Base-by-base conservation (phyloP, 2,329 filamentous ascomycete genomes). In the Cordyceps farinosa region DNA sequence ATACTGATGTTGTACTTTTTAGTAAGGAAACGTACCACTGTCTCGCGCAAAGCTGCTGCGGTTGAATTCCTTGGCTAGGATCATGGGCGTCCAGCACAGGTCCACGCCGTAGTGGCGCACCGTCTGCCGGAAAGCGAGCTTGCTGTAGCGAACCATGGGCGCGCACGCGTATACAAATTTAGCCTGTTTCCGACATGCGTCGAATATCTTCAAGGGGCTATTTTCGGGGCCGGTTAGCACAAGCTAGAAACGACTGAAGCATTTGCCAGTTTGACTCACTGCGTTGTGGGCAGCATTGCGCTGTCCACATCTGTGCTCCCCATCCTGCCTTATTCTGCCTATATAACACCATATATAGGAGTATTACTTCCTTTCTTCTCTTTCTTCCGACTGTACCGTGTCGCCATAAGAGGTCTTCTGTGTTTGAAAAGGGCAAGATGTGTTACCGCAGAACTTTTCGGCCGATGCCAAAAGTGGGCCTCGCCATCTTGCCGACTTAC, bases 1-100 rank as follows among this genome's bases (percentile, higher is more conserved):
- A 38, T 5, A 36, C 15, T 3, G 36, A n/a, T 40, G 8, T 5
- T 27, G 13, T 15, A 9, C 22, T 22, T 11, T 3, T 42, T 36
- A 45, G 32, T 50, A 50, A n/a, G 32, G 44, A 6, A 38, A 70
- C 74, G 54, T 66, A 85, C 84, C 86, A 70, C 84, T 86, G 66
- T 87, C 83, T 62, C 87, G 79, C 56, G 87, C 87, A 67, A 84
- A 76, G 27, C 75, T 71, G 69, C 79, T 88, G 30, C 87, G 79
- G 75, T 88, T 88, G 72, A 89, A 89, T 70, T 89, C 87, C 69
- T 88, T 89, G 58, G 87, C 86, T 3, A 89, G 77, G 61, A 89
- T 85, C 88, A 90, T 90, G 50, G 88, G 88, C 2, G 87, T 90
- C 84, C 88, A 90, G 67, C 84, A 86, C 7, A 90, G 72, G 71